Evolutionary conservation across 2,329 filamentous ascomycete species (phyloP).

Genomic region (Monosporascus ibericus): DNA sequence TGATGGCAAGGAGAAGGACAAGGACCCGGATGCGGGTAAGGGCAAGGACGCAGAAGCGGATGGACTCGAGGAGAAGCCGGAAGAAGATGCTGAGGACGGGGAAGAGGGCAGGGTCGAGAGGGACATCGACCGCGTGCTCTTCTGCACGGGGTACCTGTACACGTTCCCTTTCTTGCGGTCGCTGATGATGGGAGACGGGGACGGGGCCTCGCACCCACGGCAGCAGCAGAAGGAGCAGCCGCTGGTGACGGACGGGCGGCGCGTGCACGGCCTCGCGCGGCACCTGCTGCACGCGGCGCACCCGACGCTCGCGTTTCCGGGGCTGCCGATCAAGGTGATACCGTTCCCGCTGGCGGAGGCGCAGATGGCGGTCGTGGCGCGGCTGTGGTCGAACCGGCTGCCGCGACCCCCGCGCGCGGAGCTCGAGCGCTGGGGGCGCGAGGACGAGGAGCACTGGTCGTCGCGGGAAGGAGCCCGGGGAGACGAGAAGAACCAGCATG

Average conservation of each 20-base stretch:
- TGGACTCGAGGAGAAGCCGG: too few relatives aligned
- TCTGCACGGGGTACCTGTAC: constrained; percentile 87
- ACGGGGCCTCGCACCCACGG: constrained; percentile 6
- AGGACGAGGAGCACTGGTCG: constrained; percentile 41
- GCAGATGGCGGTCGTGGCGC: constrained; percentile 70
- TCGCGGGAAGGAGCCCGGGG: constrained; percentile 27
- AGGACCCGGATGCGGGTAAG: background rate
- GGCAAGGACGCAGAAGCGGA: background rate
- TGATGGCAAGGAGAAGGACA: background rate
- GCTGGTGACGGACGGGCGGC: constrained; percentile 61
- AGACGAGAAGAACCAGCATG: constrained; percentile 34
- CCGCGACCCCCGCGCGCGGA: constrained; percentile 53
- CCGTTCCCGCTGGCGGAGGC: constrained; percentile 77
- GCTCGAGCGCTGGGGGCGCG: constrained; percentile 66
- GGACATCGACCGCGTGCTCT: constrained; percentile 70
- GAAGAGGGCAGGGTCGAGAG: constrained; percentile 57
- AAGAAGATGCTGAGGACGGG: constrained; percentile 10
- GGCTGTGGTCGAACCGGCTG: constrained; percentile 69
- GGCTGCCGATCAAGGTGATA: constrained; percentile 75
- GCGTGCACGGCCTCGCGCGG: constrained; percentile 67
- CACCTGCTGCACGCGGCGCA: constrained; percentile 72
- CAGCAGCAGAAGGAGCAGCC: constrained; percentile 26
- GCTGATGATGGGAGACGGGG: constrained; percentile 14
- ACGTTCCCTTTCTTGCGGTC: constrained; percentile 65
- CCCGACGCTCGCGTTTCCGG: constrained; percentile 73